Conservation (phyloP, 2,329 filamentous ascomycete genomes). For the Hypoxylon sp. region DNA sequence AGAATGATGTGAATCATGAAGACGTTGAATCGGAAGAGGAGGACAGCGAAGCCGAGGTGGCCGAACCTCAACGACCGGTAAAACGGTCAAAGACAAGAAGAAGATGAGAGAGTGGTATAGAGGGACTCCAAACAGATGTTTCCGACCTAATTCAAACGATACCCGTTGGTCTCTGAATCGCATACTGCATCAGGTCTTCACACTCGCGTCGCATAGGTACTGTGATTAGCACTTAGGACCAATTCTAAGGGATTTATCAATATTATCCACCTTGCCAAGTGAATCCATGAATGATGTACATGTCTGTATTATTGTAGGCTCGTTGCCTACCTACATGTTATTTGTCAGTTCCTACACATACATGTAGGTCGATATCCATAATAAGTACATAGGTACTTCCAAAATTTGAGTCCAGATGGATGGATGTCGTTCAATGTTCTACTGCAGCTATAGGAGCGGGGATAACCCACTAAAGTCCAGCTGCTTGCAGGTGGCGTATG, state of each 20-base stretch:
- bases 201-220: background rate
- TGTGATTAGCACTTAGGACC: background rate
- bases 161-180: conserved; percentile 41
- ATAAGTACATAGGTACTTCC: too few relatives aligned
- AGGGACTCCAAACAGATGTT: conserved; percentile 44
- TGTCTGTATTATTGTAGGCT: too few relatives aligned
- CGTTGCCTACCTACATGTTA: too few relatives aligned
- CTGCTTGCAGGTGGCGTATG: background rate
- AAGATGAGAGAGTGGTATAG: conserved; percentile 51
- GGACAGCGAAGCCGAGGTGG: conserved; percentile 64
- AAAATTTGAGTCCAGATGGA: too few relatives aligned
- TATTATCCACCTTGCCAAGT: background rate
- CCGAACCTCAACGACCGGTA: conserved; percentile 63
- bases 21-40: conserved; percentile 73
- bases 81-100: conserved; percentile 59
- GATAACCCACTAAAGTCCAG: background rate
- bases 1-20: conserved; percentile 72
- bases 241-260: background rate
- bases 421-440: too few relatives aligned
- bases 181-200: background rate
- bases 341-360: too few relatives aligned
- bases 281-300: too few relatives aligned
- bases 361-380: too few relatives aligned
- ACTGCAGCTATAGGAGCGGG: background rate
- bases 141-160: conserved; percentile 48